phyloP scores from a whole-genome alignment of 2,329 filamentous ascomycete genomes.

The Rutstroemia sydowiana region DNA sequence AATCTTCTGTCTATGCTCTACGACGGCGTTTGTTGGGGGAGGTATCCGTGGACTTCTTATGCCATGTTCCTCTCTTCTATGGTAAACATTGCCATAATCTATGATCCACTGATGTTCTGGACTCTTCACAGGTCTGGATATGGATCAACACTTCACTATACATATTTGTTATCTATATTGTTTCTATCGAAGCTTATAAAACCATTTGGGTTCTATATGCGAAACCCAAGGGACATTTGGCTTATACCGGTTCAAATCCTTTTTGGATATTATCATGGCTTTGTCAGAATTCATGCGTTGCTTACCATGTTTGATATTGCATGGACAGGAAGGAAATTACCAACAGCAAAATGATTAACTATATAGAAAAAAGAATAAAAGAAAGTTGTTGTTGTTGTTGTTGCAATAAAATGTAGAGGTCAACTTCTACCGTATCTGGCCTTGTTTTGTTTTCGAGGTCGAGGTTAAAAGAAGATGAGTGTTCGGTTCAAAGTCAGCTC shows the following conservation, averaged over 20 bases:
- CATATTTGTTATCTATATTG: neutral
- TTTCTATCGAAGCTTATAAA: neutral
- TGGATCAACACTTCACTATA: neutral
- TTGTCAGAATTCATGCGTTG: neutral
- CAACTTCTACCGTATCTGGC: too few species aligned
- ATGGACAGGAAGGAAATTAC: neutral
- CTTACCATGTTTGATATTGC: slow-evolving; percentile 1
- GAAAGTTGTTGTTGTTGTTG: too few species aligned
- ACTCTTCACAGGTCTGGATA: neutral
- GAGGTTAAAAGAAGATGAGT: too few species aligned
- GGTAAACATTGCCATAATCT: slow-evolving; percentile 48
- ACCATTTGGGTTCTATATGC: neutral
- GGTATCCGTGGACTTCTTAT: slow-evolving; percentile 46
- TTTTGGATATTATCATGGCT: neutral
- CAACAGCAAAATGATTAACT: too few species aligned
- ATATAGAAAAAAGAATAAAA: too few species aligned
- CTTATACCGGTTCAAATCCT: neutral
- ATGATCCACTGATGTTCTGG: slow-evolving; percentile 39
- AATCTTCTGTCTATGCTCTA: slow-evolving; percentile 43
- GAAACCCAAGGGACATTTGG: neutral
- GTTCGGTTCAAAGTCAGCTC: too few species aligned
- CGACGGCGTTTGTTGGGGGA: slow-evolving; percentile 33
- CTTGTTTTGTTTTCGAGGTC: too few species aligned
- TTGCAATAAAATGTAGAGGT: too few species aligned
- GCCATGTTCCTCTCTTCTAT: slow-evolving; percentile 48